Evolutionary conservation across 2,329 filamentous ascomycete species (phyloP), one percentile per base, ranked within the genome.

Genomic region (Colletotrichum tanaceti): DNA sequence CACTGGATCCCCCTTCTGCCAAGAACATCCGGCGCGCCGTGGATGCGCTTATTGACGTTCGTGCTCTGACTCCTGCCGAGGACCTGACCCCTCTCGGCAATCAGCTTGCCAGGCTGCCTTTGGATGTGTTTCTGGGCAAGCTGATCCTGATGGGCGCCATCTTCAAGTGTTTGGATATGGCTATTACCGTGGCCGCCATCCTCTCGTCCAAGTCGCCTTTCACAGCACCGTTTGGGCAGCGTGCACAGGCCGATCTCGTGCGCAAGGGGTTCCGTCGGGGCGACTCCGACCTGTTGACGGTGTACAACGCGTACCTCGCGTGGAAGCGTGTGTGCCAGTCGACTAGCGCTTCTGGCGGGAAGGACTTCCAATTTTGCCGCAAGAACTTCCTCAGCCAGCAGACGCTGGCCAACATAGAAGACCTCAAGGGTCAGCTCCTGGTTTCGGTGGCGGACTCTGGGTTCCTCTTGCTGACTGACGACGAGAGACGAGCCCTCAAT

Each of bases 121-220:
- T 99, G 2, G 96, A 99, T 76, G 95, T 98, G 13, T 97, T 97
- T 78, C 85, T 99, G 1, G 95, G 95, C 20, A 99, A 99, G 78
- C 86, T 99, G 44, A 93, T 98, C 53, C 85, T 99, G 5, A 86
- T 97, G 43, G 93, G 94, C 0, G 89, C 90, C 5, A 89, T 97
- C 46, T 98, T 98, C 82, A 91, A 91, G 75, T 98, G 95, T 75
- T 85, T 98, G 4, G 96, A 99, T 79, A 94, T 95, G 77, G 89
- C 93, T 18, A 87, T 98, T 60, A 98, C 94, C 2, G 92, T 97
- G 64, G 96, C 97, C 7, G 95, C 96, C 9, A 95, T 97, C 32
- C 81, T 99, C 1, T 97, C 94, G 2, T 97, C 94, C 35, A 99
- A 98, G 77, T 97, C 94, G 0, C 96, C 95, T 0, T 98, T 98